These are phyloP conservation scores for Poa pratensis DNA, from an alignment of 176 grass and related monocot species.

Conservation along the genomic window DNA sequence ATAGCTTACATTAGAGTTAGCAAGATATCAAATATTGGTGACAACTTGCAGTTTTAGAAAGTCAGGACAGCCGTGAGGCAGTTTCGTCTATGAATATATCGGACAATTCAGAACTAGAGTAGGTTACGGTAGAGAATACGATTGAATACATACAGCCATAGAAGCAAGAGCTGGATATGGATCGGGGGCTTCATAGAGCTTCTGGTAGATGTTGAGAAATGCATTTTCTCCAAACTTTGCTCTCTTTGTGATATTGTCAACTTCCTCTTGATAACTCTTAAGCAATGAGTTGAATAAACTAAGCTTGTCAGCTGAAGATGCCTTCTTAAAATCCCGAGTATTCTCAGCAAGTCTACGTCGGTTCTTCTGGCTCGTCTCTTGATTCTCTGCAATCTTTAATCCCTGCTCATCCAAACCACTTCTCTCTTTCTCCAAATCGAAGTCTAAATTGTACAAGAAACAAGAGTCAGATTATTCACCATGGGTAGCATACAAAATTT, in stretches of 20 bases:
- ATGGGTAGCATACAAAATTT: neutral
- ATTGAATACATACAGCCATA: conserved; percentile 73
- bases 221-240: conserved; percentile 99
- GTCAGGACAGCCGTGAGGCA: neutral
- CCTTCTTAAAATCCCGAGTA: conserved; percentile 96
- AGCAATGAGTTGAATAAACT: conserved; percentile 94
- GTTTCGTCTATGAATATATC: neutral
- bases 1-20: neutral
- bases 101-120: conserved; percentile 1
- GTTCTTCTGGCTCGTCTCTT: conserved; percentile 98
- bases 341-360: conserved; percentile 94
- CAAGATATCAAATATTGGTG: conserved; percentile 15
- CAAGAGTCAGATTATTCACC: conserved; percentile 29
- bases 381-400: conserved; percentile 97
- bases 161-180: conserved; percentile 98
- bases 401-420: conserved; percentile 96
- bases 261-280: conserved; percentile 97
- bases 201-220: conserved; percentile 99
- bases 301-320: conserved; percentile 87
- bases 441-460: conserved; percentile 55
- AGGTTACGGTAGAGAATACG: neutral
- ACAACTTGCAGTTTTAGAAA: conserved; percentile 23
- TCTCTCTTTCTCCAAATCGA: conserved; percentile 99
- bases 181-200: conserved; percentile 99
- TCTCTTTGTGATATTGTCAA: conserved; percentile 99